Conservation (phyloP, 306 rosid genomes). For the Canavalia gladiata region DNA sequence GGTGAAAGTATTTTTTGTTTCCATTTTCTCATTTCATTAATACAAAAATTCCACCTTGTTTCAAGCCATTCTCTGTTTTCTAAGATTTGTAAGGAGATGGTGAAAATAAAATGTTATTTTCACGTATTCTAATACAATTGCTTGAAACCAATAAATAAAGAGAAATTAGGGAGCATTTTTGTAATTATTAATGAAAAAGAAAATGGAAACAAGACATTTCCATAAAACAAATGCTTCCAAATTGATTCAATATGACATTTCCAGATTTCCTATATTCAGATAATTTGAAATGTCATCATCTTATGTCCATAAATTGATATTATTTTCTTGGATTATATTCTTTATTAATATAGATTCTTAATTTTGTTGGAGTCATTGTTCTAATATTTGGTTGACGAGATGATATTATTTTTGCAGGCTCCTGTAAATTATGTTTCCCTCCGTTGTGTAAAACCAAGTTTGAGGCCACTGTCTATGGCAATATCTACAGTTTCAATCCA, state of each 20-base stretch:
- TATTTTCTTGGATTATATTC: slow-evolving; percentile 30
- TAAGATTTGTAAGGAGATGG: slow-evolving; percentile 1
- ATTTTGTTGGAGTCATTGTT: slow-evolving; percentile 23
- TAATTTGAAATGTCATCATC: slow-evolving; percentile 24
- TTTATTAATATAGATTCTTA: slow-evolving; percentile 25
- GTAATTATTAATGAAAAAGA: neutral
- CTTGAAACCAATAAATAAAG: neutral
- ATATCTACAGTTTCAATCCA: slow-evolving; percentile 92
- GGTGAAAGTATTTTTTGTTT: neutral
- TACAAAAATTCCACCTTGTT: slow-evolving; percentile 8
- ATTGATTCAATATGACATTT: slow-evolving; percentile 25
- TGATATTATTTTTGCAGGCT: slow-evolving; percentile 72
- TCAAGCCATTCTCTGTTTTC: neutral
- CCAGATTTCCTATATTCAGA: slow-evolving; percentile 19
- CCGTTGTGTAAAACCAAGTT: slow-evolving; percentile 80
- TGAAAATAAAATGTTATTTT: neutral
- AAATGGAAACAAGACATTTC: neutral
- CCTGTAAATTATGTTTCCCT: slow-evolving; percentile 91
- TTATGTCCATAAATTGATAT: slow-evolving; percentile 24
- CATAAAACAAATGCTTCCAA: slow-evolving; percentile 10
- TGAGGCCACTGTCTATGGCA: slow-evolving; percentile 93
- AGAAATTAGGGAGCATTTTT: no score
- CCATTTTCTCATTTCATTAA: slow-evolving; percentile 1
- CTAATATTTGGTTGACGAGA: slow-evolving; percentile 43
- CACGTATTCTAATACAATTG: neutral